Conservation (phyloP, 2,329 filamentous ascomycete genomes). For the Fonsecaea pedrosoi region DNA sequence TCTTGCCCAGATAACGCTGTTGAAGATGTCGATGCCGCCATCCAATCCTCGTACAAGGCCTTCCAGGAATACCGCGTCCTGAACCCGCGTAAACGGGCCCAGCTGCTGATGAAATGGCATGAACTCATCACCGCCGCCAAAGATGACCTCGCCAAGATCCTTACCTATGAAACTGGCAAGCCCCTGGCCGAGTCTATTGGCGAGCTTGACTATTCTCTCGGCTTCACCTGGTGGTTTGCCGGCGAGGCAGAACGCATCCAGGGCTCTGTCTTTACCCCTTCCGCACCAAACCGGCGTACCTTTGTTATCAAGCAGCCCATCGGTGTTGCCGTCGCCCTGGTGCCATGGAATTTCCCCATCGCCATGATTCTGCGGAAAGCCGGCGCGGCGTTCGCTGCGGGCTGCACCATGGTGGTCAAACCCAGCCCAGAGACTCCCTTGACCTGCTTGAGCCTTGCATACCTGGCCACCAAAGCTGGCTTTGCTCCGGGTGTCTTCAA, state of each 20-base stretch:
- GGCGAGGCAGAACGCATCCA: conserved; percentile 68
- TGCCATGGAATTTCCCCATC: conserved; percentile 76
- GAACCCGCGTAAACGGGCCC: conserved; percentile 66
- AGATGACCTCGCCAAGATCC: conserved; percentile 67
- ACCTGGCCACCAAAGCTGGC: conserved; percentile 61
- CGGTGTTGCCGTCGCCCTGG: conserved; percentile 70
- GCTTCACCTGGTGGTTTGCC: conserved; percentile 65
- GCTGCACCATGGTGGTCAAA: conserved; percentile 77
- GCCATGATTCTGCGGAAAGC: conserved; percentile 73
- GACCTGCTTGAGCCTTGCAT: conserved; percentile 60
- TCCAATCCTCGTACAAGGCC: conserved; percentile 65
- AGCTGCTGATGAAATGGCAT: conserved; percentile 71
- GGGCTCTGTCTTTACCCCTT: conserved; percentile 63
- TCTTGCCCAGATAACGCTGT: conserved; percentile 57
- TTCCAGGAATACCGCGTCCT: conserved; percentile 66
- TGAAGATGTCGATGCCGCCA: conserved; percentile 68
- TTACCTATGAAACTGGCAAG: conserved; percentile 69
- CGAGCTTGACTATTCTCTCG: conserved; percentile 63
- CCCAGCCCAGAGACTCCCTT: conserved; percentile 72
- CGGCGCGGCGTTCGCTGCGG: conserved; percentile 71
- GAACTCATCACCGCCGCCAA: conserved; percentile 66
- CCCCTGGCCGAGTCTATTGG: conserved; percentile 61
- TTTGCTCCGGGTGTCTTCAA: conserved; percentile 67
- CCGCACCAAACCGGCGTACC: conserved; percentile 67
- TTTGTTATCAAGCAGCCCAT: conserved; percentile 78